phyloP scores from a whole-genome alignment of 1,284 basidiomycete species.

The Vanrija sp. region DNA sequence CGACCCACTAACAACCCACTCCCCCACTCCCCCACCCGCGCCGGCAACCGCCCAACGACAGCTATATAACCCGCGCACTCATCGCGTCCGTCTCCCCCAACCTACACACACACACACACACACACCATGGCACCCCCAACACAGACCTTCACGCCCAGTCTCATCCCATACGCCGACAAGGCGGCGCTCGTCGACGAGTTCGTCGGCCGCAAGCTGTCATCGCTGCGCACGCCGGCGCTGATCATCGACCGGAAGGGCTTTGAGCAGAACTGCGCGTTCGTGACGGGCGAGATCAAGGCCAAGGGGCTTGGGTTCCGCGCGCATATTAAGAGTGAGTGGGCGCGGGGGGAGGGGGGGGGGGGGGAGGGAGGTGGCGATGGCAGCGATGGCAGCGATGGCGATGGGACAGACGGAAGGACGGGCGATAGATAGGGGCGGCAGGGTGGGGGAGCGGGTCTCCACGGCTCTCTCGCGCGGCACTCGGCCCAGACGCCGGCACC shows the following conservation, averaged over 20 bases:
- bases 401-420: not conserved
- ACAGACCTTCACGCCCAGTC: conserved; percentile 28
- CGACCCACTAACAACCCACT: too few species aligned
- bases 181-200: conserved; percentile 59
- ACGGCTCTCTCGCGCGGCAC: too few species aligned
- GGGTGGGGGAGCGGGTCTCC: not conserved
- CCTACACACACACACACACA: too few species aligned
- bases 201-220: conserved; percentile 58
- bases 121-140: conserved; percentile 3
- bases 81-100: too few species aligned
- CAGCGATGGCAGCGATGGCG: not conserved
- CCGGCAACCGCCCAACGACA: too few species aligned
- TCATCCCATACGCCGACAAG: conserved; percentile 52
- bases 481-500: too few species aligned
- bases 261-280: conserved; percentile 65
- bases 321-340: conserved; percentile 82
- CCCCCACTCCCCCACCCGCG: too few species aligned
- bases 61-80: too few species aligned
- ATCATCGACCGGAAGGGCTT: conserved; percentile 70
- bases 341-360: not conserved
- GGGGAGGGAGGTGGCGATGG: too few species aligned
- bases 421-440: not conserved
- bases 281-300: conserved; percentile 59
- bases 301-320: conserved; percentile 68
- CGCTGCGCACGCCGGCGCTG: conserved; percentile 70